phyloP scores from a whole-genome alignment of 306 rosid genomes.

The Inga laurina region DNA sequence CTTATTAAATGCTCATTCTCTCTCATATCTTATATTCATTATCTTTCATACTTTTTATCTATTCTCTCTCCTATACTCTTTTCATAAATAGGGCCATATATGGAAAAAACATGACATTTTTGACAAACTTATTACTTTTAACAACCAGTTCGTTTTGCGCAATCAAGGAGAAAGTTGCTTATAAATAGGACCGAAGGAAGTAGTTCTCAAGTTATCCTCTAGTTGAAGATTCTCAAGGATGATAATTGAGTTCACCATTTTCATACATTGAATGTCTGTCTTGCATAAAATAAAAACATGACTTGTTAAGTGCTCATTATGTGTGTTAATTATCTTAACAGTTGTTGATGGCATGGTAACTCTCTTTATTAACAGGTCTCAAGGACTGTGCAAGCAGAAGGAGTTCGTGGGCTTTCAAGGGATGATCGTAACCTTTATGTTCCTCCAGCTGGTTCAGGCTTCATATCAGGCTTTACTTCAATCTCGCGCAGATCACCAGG shows the following conservation, averaged over 20 bases:
- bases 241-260: conserved; percentile 18
- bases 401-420: conserved; percentile 79
- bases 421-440: conserved; percentile 75
- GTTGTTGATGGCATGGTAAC: conserved; percentile 5
- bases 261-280: background rate
- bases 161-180: no score
- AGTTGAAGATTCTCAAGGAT: conserved; percentile 17
- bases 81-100: no score
- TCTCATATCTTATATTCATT: no score
- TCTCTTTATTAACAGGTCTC: conserved; percentile 55
- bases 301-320: background rate
- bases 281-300: background rate
- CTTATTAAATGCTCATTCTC: no score
- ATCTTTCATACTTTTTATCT: no score
- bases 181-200: no score
- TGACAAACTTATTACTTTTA: no score
- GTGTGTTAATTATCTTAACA: background rate
- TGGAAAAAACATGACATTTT: no score
- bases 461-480: conserved; percentile 74
- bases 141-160: no score
- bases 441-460: conserved; percentile 98
- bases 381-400: conserved; percentile 92
- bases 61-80: no score
- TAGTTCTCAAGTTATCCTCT: background rate
- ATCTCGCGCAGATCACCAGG: conserved; percentile 56